Base-by-base conservation (phyloP, 1,284 basidiomycete species). In the Tilletia indica region DNA sequence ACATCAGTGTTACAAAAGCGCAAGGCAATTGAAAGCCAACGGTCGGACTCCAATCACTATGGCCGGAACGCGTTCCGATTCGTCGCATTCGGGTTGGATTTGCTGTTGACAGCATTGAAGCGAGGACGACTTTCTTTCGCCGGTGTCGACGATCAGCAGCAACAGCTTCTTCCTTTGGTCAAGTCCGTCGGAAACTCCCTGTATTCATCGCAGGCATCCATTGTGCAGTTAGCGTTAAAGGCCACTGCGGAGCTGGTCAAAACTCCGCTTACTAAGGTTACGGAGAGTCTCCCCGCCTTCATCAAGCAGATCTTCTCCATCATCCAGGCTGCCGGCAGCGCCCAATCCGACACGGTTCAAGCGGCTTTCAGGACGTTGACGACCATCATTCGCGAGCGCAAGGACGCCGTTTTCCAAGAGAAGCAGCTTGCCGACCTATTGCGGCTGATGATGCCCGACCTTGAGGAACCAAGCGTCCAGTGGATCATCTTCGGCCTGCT, bases 381-480 rank as follows among this genome's bases (percentile, higher is more conserved):
- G 0, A 89, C 89, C 9, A 90, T 98, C 76, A 87, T 99, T 45
- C 91, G 97, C 34, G 93, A 96, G 77, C 91, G 91, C 73, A 89
- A 92, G 25, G 85, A 89, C 5, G 90, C 92, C 0, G 89, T 92
- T 74, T 87, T 98, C 48, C 92, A 92, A 76, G 96, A 98, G 83
- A 90, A 91, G 77, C 96, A 99, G 80, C 88, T 99, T 14, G 88
- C 91, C 19, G 93, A 91, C 82, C 88, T 99, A 14, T 88, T 97
- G 48, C 91, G 93, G 81, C 88, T 98, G 58, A 87, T 98, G 49
- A 85, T 89, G 0, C 94, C 96, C 0, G 95, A 99, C 81, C 86
- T 99, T n/a, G 95, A 99, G 84, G 97, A 99, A 70, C 90, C 92
- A 0, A 90, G 93, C 6, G 77, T 77, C 5, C 97, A 99, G 85